Base-by-base conservation (phyloP, 331 rosid genomes). In the Acacia pycnantha region DNA sequence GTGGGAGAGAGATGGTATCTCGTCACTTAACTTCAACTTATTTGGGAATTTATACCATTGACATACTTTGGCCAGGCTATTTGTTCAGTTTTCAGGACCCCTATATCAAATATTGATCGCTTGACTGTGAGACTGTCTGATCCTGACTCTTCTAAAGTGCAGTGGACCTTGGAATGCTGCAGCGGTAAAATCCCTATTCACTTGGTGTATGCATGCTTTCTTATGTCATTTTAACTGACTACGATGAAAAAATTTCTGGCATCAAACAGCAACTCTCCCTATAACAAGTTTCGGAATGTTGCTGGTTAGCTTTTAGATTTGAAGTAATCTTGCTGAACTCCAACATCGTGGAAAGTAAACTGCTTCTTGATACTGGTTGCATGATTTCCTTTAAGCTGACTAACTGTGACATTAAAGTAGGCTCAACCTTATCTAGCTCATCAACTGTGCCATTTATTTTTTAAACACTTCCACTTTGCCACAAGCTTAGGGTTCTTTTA, bases 11-110 rank as follows among this genome's bases (percentile, higher is more conserved):
- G 53, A 43, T 56, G 12, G 48, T 59, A 65, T 31, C 83, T 83
- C 31, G 5, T 24, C 33, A 5, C 54, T 70, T 80, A 44, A 29
- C 5, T 22, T 67, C 2, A 43, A 70, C 40, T 53, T 76, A 40
- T 37, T 8, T 48, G 46, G 64, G 59, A 5, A 19, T 62, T 85
- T 78, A 66, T 19, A 21, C 77, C 35, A 24, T 90, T 84, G 64
- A 71, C 80, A 8, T 83, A 4, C 76, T 82, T 47, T 88, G 84
- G 70, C 82, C 86, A 96, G 98, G 98, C 92, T 74, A 84, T 96
- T 77, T 93, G 94, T 86, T 82, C 97, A 77, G 97, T 93, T 81
- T 90, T 95, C 6, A 88, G 95, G 89, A 93, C 97, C 48, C 94
- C 99, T 59, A 76, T 93, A 69, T 73, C 92, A 15, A 90, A 90